Evolutionary conservation across 768 basidiomycete species (phyloP), one percentile per base, ranked within the genome.

Genomic region (Hortiboletus flavorubellus): DNA sequence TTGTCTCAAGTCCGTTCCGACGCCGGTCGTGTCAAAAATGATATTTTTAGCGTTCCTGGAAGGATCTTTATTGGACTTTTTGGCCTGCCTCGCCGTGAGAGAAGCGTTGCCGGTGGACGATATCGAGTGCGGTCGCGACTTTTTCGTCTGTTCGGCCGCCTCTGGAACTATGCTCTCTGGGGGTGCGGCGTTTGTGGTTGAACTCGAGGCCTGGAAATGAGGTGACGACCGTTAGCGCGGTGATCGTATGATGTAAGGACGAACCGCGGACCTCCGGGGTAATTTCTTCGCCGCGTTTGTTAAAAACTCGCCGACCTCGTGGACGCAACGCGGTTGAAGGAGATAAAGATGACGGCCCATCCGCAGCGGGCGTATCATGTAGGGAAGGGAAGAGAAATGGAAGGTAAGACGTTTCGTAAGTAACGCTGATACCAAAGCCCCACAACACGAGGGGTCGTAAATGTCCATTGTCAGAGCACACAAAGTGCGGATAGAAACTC

Each of bases 401-500:
- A 29, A 87, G 67, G 67, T 86, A 87, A 1, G 86, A 87, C 15
- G 76, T 62, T 67, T 87, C 86, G 62, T 86, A 77, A 40, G 76
- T 70, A 49, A 81, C 73, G 38, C 62, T 66, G 50, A 55, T 55
- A 55, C 58, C 53, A 41, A 52, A 49, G 55, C 41, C 29, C 26
- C 38, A 50, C 52, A 43, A 54, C 43, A 47, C 37, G 44, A 46
- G 55, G 26, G 46, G 46, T 43, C 41, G 61, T 64, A 54, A 60
- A 60, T 58, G 61, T 51, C 49, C 54, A 62, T 56, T 62, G 65
- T 47, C 47, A 54, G 53, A 44, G 50, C 51, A 46, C 26, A 47
- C 34, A 56, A 14, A 34, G 44, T 47, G 31, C 23, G 49, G 35
- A 68, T 12, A n/a, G 16, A 45, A 33, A 62, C 67, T 52, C 58